Evolutionary conservation across 2,329 filamentous ascomycete genomes (phyloP).

Genomic region (Cercospora brassicicola): DNA sequence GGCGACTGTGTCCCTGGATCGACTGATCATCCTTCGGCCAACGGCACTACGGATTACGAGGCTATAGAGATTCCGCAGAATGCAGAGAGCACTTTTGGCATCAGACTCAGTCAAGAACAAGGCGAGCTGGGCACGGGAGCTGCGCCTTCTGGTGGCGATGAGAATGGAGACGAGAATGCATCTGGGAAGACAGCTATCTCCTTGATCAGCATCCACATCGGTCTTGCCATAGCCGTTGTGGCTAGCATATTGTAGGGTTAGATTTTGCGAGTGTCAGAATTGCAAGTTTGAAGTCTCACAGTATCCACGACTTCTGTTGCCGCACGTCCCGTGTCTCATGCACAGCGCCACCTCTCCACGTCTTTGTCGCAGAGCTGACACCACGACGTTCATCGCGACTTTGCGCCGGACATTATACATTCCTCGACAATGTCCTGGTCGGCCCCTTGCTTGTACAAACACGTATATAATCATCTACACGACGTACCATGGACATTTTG

Average conservation of each 20-base stretch:
- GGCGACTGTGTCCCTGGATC: constrained; percentile 26
- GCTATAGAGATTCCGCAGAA: constrained; percentile 1
- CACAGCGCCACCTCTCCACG: neutral
- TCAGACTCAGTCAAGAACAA: constrained; percentile 1
- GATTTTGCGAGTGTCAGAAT: neutral
- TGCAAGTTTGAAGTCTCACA: neutral
- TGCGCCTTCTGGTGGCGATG: neutral
- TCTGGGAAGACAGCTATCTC: neutral
- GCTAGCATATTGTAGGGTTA: neutral
- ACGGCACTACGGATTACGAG: constrained; percentile 1
- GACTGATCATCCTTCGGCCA: constrained; percentile 22
- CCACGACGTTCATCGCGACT: constrained; percentile 1
- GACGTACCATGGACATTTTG: constrained; percentile 13
- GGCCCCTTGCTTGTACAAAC: constrained; percentile 17
- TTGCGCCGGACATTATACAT: constrained; percentile 17
- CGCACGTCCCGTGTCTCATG: neutral
- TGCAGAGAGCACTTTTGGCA: neutral
- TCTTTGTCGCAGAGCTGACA: constrained; percentile 7
- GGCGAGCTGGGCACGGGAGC: neutral
- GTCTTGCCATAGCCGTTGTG: neutral
- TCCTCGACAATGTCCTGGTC: constrained; percentile 16
- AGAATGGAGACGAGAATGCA: neutral
- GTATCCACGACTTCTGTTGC: constrained; percentile 1
- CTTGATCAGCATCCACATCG: neutral
- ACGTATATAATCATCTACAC: constrained; percentile 8